Conservation (phyloP, 2,329 filamentous ascomycete species). For the Talaromyces sp. region DNA sequence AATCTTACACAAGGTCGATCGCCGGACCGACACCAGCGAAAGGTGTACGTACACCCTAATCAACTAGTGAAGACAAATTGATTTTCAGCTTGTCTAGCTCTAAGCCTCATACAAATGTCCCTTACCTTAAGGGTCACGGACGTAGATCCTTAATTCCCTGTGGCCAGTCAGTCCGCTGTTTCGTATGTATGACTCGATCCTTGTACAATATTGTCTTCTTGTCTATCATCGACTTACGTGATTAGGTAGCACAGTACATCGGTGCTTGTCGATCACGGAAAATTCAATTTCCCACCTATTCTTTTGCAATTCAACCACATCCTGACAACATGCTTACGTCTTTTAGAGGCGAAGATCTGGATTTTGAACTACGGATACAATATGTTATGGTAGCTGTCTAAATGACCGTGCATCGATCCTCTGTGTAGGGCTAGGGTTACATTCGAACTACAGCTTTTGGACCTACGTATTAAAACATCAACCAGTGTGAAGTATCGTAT, state of each 20-base stretch:
- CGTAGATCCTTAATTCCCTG: background rate
- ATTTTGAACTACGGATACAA: background rate
- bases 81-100: background rate
- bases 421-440: conserved; percentile 14
- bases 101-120: conserved; percentile 1
- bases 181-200: background rate
- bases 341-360: background rate
- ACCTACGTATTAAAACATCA: background rate
- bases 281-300: conserved; percentile 3
- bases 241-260: too few relatives aligned
- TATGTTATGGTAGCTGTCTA: background rate
- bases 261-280: background rate
- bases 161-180: background rate
- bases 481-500: background rate
- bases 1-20: background rate
- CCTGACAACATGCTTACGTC: background rate
- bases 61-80: background rate
- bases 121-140: background rate
- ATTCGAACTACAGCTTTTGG: background rate
- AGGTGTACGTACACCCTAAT: background rate
- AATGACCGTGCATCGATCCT: conserved; percentile 2
- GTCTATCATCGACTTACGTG: too few relatives aligned
- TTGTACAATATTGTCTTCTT: background rate
- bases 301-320: background rate
- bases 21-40: too few relatives aligned